A percentile compares a stretch with the other conserved stretches of the same genome.
phyloP scores from a whole-genome alignment of 768 basidiomycete genomes.

The Mycena vulgaris region DNA sequence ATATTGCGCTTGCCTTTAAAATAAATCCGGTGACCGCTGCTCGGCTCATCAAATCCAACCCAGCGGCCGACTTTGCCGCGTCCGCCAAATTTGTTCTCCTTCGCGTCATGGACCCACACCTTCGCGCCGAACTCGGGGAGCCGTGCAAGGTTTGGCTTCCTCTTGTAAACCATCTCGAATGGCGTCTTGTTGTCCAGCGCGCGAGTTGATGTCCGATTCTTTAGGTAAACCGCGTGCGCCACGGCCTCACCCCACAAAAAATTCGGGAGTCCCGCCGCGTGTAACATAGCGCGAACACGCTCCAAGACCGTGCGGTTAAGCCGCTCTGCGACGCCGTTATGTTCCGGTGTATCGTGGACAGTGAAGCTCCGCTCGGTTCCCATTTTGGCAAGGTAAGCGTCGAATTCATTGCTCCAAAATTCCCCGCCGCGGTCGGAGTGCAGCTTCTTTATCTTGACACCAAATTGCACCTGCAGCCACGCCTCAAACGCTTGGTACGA shows the following conservation, averaged over 20 bases:
- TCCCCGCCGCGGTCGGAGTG: constrained; percentile 50
- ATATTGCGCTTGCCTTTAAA: constrained; percentile 43
- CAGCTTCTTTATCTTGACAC: constrained; percentile 45
- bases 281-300: constrained; percentile 49
- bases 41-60: constrained; percentile 54
- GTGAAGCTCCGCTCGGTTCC: constrained; percentile 42
- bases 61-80: constrained; percentile 47
- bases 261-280: constrained; percentile 44
- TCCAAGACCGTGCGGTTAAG: constrained; percentile 51
- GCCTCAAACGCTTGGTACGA: constrained; percentile 46
- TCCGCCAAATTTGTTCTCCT: constrained; percentile 46
- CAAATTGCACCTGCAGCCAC: constrained; percentile 43
- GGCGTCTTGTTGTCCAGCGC: constrained; percentile 42
- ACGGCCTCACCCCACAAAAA: constrained; percentile 54
- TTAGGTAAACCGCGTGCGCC: constrained; percentile 43
- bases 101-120: constrained; percentile 42
- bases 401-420: constrained; percentile 44
- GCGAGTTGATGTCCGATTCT: constrained; percentile 45
- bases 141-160: constrained; percentile 41
- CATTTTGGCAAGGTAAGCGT: constrained; percentile 33
- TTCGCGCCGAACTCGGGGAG: constrained; percentile 42
- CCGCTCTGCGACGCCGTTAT: constrained; percentile 57
- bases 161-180: constrained; percentile 38
- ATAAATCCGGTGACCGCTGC: constrained; percentile 52
- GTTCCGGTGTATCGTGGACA: constrained; percentile 47